These are phyloP conservation scores for Cryphonectria japonica DNA, from an alignment of 2,329 filamentous ascomycete species.

Conservation along the genomic window DNA sequence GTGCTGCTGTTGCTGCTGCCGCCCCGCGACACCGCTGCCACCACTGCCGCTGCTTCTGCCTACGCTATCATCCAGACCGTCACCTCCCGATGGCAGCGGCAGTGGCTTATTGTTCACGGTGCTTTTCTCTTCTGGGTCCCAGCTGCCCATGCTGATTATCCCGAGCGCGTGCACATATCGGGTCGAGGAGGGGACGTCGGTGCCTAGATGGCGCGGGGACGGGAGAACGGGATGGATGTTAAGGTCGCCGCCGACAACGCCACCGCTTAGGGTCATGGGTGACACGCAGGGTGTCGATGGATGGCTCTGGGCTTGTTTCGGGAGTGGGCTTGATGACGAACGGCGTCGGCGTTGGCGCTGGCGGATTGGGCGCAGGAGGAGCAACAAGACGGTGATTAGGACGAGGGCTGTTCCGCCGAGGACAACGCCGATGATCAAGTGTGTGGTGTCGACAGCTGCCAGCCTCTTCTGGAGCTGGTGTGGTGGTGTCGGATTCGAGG, in stretches of 20 bases:
- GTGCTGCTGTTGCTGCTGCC: not conserved
- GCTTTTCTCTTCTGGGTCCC: constrained; percentile 17
- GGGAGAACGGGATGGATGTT: not conserved
- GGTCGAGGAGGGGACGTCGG: not conserved
- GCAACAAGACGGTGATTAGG: not conserved
- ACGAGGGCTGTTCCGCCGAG: constrained; percentile 19
- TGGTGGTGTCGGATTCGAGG: not conserved
- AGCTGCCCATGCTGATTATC: constrained; percentile 2
- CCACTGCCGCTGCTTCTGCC: not conserved
- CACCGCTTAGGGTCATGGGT: not conserved
- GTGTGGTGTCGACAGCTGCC: not conserved
- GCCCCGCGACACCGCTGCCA: not conserved
- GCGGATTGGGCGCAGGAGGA: not conserved
- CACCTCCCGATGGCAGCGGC: constrained; percentile 4
- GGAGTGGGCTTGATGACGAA: not conserved
- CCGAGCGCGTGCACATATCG: not conserved
- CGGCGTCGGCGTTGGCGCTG: constrained; percentile 8
- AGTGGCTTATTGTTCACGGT: not conserved
- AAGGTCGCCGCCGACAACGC: not conserved
- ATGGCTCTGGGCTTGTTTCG: not conserved
- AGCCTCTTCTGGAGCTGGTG: not conserved
- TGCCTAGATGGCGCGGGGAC: constrained; percentile 5
- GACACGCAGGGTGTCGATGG: not conserved
- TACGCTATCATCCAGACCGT: not conserved
- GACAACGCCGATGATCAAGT: constrained; percentile 21